Evolutionary conservation across 768 basidiomycete species (phyloP), one percentile per base, ranked within the genome.

Genomic region (Boletales sp.): DNA sequence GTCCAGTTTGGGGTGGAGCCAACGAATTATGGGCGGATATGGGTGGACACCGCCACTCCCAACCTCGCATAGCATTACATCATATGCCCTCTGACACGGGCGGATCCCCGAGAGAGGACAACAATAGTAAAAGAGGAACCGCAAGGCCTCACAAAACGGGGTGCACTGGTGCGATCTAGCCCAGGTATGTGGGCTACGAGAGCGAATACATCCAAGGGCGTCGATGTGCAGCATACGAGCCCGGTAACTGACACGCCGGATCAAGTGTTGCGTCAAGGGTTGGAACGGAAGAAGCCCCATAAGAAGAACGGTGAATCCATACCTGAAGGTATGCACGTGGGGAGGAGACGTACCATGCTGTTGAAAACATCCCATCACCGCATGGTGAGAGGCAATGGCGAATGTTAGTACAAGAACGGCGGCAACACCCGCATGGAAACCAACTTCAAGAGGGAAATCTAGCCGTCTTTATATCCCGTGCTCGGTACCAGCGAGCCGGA

Each of bases 31-130:
- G n/a, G 17, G 12, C 15, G 32, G 46, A 58, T 41, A 49, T 37
- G 19, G 44, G 33, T 14, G 31, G 5, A 36, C 48, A 57, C 58
- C 28, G 59, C 58, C 58, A 59, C 58, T 21, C n/a, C 34, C 45
- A 10, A 31, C 14, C 34, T 21, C 18, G 4, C 39, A n/a, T n/a
- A n/a, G n/a, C n/a, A 56, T 58, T 60, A 56, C 54, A 42, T 60
- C 54, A 57, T 38, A 51, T 7, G 25, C 25, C 25, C 25, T 28
- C 25, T 28, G 25, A 28, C 25, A 28, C 25, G 25, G 25, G 25
- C 6, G 25, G 25, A 28, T 37, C 17, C 36, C 36, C 17, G 36
- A 17, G 14, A 41, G 8, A 3, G 28, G 40, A 41, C 4, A 12
- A 41, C 14, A 25, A 25, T 41, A 41, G 36, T 17, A 25, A 17